Evolutionary conservation across 2,329 filamentous ascomycete species (phyloP).

Genomic region (Ophioceras dolichostomum): DNA sequence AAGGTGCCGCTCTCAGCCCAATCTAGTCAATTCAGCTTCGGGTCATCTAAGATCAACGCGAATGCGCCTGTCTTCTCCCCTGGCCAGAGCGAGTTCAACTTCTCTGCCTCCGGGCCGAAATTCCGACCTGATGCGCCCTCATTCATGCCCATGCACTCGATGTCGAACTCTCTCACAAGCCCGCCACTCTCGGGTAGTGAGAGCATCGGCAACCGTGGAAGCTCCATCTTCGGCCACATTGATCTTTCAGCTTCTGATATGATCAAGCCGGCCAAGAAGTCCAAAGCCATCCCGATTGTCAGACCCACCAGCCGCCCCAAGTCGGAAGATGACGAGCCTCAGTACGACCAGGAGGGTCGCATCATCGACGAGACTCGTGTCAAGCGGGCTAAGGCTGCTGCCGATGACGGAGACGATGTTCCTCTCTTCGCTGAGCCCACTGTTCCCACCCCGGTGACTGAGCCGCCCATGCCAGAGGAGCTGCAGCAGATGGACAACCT

Average conservation of each 20-base stretch:
- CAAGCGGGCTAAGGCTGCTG: constrained; percentile 62
- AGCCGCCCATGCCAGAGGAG: constrained; percentile 11
- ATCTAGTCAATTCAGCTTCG: constrained; percentile 27
- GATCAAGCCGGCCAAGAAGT: constrained; percentile 54
- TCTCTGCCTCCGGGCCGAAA: constrained; percentile 52
- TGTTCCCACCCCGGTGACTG: constrained; percentile 15
- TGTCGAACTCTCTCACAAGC: constrained; percentile 35
- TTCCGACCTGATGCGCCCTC: constrained; percentile 67
- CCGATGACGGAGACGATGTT: constrained; percentile 58
- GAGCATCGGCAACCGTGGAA: constrained; percentile 23
- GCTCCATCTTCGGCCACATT: constrained; percentile 59
- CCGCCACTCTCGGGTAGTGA: constrained; percentile 30
- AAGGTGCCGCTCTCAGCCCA: constrained; percentile 20
- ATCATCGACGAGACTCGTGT: constrained; percentile 54
- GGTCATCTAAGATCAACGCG: constrained; percentile 50
- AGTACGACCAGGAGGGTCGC: constrained; percentile 47
- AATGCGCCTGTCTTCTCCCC: constrained; percentile 62
- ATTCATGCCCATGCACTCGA: constrained; percentile 52
- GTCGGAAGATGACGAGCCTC: constrained; percentile 15
- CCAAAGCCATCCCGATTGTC: constrained; percentile 76
- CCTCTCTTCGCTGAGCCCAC: constrained; percentile 57
- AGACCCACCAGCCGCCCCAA: constrained; percentile 45
- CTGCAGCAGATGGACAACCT: constrained; percentile 16
- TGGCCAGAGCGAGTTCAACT: constrained; percentile 50
- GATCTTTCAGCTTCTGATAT: constrained; percentile 49